Base-by-base conservation (phyloP, 2,329 filamentous ascomycete genomes). In the Diaporthe batatas region DNA sequence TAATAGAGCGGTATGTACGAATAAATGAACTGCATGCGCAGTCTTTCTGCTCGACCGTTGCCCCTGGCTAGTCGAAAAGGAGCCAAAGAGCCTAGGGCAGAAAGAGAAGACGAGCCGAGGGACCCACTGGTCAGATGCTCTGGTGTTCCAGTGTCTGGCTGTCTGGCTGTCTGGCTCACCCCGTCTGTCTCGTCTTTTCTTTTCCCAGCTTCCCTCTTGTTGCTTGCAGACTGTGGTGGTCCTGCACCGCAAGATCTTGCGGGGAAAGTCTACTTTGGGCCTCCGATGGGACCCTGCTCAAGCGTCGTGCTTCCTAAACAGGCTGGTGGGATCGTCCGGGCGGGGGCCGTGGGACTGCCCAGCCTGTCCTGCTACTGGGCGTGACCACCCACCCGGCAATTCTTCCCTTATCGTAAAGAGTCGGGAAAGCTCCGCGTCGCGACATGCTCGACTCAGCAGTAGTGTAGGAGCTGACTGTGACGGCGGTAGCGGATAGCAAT, bases 101-200 rank as follows among this genome's bases (percentile, higher is more conserved):
- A 70, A 58, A 29, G 25, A 70, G 36, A 47, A 36, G 67, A 44
- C 39, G 67, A 58, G 68, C 68, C 54, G 54, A 70, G 47, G 68
- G 23, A 55, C n/a, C 68, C 68, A 70, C 68, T 59, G 68, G 59
- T 51, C 68, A 70, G 54, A 70, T 70, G 68, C 47, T 49, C 44
- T 49, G 44, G 7, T 11, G 5, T 55, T 39, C 36, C 36, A 39
- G 12, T 42, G 39, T 42, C 68, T 70, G 68, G 2, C 29, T 29
- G 68, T 29, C 51, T 42, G 39, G 16, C 68, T 70, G 68, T 29
- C 29, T 29, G 68, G 42, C 51, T n/a, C 42, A 58, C 29, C 21
- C 49, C 42, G 65, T 55, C 58, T 21, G n/a, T 14, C 14, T 21
- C n/a, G n/a, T 23, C 57, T 6, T 42, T 36, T 23, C 2, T 29